These are phyloP conservation scores for Tylopilus sp. DNA, from an alignment of 768 basidiomycete species.

Conservation along the genomic window DNA sequence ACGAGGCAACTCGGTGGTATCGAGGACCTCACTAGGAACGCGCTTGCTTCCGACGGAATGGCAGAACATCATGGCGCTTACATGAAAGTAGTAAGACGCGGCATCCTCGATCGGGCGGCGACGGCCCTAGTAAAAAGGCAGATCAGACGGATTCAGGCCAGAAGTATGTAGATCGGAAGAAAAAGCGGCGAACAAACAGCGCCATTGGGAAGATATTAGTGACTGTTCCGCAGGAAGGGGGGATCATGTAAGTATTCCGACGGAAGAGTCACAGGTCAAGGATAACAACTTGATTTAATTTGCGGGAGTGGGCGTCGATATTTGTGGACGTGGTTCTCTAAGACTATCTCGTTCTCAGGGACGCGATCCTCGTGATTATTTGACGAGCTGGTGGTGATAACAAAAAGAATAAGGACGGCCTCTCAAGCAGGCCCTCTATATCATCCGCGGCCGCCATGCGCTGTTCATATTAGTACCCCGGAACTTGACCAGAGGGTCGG, in stretches of 20 bases:
- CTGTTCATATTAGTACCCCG: not conserved
- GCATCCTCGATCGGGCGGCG: constrained; percentile 1
- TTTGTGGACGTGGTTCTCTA: not conserved
- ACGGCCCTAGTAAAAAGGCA: not conserved
- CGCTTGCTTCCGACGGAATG: constrained; percentile 1
- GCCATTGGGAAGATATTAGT: not conserved
- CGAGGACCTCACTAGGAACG: not conserved
- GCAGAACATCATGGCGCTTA: not conserved
- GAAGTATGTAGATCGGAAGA: not conserved
- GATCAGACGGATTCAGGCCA: not conserved
- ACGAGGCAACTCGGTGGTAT: not conserved
- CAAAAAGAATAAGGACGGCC: constrained; percentile 1
- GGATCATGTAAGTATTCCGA: constrained; percentile 10
- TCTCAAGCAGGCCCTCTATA: constrained; percentile 8
- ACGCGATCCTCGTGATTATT: constrained; percentile 15
- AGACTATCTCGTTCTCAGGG: constrained; percentile 1
- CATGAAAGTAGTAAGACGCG: not conserved
- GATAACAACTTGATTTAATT: not conserved
- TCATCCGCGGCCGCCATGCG: constrained; percentile 9
- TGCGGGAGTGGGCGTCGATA: not conserved
- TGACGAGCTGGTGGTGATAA: not conserved
- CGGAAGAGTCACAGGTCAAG: constrained; percentile 4
- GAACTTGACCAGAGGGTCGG: not conserved
- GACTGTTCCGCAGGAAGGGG: not conserved
- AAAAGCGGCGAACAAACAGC: not conserved